phyloP scores from a whole-genome alignment of 805 yeast species.

The Kazachstania africana region DNA sequence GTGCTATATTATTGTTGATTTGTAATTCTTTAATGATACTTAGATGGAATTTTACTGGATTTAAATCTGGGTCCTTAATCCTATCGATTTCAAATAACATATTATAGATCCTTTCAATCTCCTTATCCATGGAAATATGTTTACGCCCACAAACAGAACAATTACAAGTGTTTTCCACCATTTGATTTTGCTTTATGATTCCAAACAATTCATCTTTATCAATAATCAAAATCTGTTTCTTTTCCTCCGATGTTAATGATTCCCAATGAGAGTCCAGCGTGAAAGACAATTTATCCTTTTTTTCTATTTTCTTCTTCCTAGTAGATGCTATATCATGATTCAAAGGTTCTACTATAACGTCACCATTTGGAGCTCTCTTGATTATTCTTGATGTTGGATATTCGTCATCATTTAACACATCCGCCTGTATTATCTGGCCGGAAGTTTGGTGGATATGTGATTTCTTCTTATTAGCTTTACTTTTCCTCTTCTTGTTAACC shows the following conservation, averaged over 20 bases:
- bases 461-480: too few relatives aligned
- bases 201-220: slow-evolving; percentile 60
- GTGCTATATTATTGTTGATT: slow-evolving; percentile 3
- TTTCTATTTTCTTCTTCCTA: slow-evolving; percentile 1
- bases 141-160: slow-evolving; percentile 74
- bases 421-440: too few relatives aligned
- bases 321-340: slow-evolving; percentile 1
- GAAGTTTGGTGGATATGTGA: too few relatives aligned
- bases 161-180: slow-evolving; percentile 39
- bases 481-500: too few relatives aligned
- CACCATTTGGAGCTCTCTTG: slow-evolving; percentile 63
- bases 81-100: slow-evolving; percentile 47
- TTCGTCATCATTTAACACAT: too few relatives aligned
- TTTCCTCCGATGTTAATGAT: slow-evolving; percentile 45
- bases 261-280: slow-evolving; percentile 44
- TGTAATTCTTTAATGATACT: slow-evolving; percentile 25
- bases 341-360: slow-evolving; percentile 52
- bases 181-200: slow-evolving; percentile 49
- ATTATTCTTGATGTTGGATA: slow-evolving; percentile 66
- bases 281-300: slow-evolving; percentile 4
- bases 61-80: slow-evolving; percentile 22
- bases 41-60: slow-evolving; percentile 24
- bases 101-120: slow-evolving; percentile 62
- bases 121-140: slow-evolving; percentile 59
- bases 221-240: slow-evolving; percentile 48